A percentile compares a stretch with the other conserved stretches of the same genome.
Evolutionary conservation across 805 yeast genomes (phyloP).

Genomic region (Phaffomyces antillensis): DNA sequence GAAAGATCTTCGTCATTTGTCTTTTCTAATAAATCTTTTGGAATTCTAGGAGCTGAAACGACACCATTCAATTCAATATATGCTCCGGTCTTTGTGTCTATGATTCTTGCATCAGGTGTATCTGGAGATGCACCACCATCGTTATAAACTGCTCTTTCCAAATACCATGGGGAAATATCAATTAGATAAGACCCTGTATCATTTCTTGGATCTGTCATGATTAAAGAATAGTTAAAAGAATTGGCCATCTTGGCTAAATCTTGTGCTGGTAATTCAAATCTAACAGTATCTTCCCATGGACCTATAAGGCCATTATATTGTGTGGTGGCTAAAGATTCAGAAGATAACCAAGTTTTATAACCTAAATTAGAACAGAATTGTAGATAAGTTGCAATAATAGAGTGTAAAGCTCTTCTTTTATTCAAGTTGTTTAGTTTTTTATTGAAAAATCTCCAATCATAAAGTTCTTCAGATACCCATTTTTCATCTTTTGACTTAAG

Average conservation of each 20-base stretch:
- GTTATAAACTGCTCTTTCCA: conserved; percentile 41
- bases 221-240: conserved; percentile 39
- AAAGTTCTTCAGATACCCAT: conserved; percentile 31
- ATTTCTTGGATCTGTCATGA: conserved; percentile 37
- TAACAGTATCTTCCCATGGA: conserved; percentile 48
- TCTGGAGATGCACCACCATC: conserved; percentile 40
- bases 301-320: conserved; percentile 40
- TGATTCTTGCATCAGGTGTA: conserved; percentile 45
- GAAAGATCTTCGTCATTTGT: conserved; percentile 9
- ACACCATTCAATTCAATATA: conserved; percentile 53
- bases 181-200: conserved; percentile 38
- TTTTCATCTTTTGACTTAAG: conserved; percentile 28
- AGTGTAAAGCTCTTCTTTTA: conserved; percentile 40
- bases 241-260: conserved; percentile 40
- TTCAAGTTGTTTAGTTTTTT: conserved; percentile 29
- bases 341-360: conserved; percentile 40
- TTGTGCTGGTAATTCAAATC: conserved; percentile 43
- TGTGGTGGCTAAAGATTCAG: conserved; percentile 45
- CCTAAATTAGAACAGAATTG: conserved; percentile 36
- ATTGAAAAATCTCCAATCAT: conserved; percentile 65
- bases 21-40: conserved; percentile 8
- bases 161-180: conserved; percentile 44
- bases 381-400: conserved; percentile 38
- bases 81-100: conserved; percentile 52
- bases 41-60: conserved; percentile 20